Base-by-base conservation (phyloP, 2,329 filamentous ascomycete species). In the Paecilomyces fulvus region DNA sequence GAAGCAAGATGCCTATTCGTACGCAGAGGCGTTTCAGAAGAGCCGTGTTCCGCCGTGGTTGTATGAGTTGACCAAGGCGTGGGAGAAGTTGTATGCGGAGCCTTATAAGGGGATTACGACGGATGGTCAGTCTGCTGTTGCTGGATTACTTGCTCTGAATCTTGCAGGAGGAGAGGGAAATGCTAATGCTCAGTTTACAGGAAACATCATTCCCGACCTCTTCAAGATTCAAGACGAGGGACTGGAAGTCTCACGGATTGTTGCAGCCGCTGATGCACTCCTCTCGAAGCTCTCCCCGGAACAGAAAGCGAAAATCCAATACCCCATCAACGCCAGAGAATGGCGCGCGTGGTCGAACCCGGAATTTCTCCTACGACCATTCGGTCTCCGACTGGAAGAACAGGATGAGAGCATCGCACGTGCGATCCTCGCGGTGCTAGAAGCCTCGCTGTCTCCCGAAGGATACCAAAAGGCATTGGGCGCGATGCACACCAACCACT, bases 301-400 rank as follows among this genome's bases (percentile, higher is more conserved):
- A 9, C 80, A 88, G 63, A 75, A 71, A 50, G 60, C 75, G 17
- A 73, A 73, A 28, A 66, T 85, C 0, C 70, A 70, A 31, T 82
- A 86, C 63, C 83, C 87, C 65, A 79, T 90, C 60, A 84, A 89
- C 72, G 84, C 84, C 1, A 82, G 82, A 1, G 83, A 89, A 65
- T 90, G 87, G 86, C 82, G 87, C 51, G 83, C 85, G 10, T 84
- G 81, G 81, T 82, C 79, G 6, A 91, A 91, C 67, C 88, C 88
- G 0, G 88, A 91, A 67, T 88, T 90, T 61, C 75, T 90, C 0
- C 74, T 90, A 12, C 80, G 81, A 55, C 74, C 85, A 68, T 87
- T 88, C 67, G 88, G 88, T 4, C 69, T 91, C 1, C 82, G 88
- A 1, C 80, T 90, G 0, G 88, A 91, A 62, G 85, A 88, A 12